phyloP scores from a whole-genome alignment of 441 rosid species.

The Aleurites moluccanus region DNA sequence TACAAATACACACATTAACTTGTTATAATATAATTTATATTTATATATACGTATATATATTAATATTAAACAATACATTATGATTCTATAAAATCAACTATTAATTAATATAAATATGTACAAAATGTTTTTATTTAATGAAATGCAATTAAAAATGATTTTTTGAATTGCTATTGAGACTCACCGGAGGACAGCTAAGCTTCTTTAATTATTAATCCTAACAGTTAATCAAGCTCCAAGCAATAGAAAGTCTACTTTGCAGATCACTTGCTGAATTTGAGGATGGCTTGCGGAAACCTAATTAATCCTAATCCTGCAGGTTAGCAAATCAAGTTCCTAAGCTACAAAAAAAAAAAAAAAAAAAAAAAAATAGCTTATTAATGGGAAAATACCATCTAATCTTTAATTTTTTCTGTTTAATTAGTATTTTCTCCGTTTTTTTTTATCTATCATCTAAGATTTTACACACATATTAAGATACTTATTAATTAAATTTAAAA shows the following conservation, averaged over 20 bases:
- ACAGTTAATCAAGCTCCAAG: neutral
- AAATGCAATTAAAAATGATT: too few relatives aligned
- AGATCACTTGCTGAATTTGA: slow-evolving; percentile 7
- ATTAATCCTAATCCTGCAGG: neutral
- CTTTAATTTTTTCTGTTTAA: slow-evolving; percentile 10
- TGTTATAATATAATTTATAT: too few relatives aligned
- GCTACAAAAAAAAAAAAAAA: too few relatives aligned
- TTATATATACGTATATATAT: too few relatives aligned
- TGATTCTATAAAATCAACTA: too few relatives aligned
- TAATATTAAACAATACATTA: neutral
- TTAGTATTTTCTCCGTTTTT: too few relatives aligned
- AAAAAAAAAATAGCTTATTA: neutral
- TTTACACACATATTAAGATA: too few relatives aligned
- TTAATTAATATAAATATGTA: too few relatives aligned
- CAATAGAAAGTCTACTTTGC: slow-evolving; percentile 3
- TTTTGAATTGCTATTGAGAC: neutral
- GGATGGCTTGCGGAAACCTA: neutral
- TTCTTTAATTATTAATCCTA: neutral
- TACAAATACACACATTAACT: too few relatives aligned
- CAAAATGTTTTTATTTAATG: too few relatives aligned
- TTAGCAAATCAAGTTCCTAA: neutral
- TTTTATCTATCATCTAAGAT: too few relatives aligned
- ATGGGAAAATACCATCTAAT: neutral
- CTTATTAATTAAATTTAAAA: too few relatives aligned
- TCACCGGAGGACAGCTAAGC: neutral